A percentile compares a stretch with the other conserved stretches of the same genome.
These are phyloP conservation scores for Globisporangium carolinianum DNA, from an alignment of 352 stramenopile genomes.

Conservation along the genomic window DNA sequence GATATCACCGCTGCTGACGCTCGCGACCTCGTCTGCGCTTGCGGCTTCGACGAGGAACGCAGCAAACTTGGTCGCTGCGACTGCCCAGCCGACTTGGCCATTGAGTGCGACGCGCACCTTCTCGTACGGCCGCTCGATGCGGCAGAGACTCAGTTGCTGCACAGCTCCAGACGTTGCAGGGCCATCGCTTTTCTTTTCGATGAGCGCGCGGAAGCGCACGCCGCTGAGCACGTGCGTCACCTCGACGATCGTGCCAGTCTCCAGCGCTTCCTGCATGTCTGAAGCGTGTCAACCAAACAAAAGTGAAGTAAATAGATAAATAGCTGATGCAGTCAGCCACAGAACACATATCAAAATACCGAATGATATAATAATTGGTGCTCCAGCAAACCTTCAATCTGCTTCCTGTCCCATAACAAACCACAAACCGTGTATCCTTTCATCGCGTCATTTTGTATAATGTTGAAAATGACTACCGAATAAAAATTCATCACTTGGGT, in stretches of 20 bases:
- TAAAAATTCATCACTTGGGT: too few relatives aligned
- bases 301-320: too few relatives aligned
- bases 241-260: constrained; percentile 58
- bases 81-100: constrained; percentile 49
- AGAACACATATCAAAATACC: too few relatives aligned
- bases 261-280: constrained; percentile 8
- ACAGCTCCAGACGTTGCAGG: background rate
- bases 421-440: too few relatives aligned
- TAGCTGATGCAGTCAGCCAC: too few relatives aligned
- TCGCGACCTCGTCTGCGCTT: background rate
- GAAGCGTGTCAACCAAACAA: too few relatives aligned
- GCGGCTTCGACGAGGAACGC: constrained; percentile 49
- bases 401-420: too few relatives aligned
- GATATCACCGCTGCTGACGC: background rate
- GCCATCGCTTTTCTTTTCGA: constrained; percentile 34
- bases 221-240: constrained; percentile 32
- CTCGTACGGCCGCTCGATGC: constrained; percentile 62
- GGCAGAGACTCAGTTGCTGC: constrained; percentile 46
- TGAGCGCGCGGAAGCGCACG: constrained; percentile 38
- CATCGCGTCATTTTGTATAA: too few relatives aligned
- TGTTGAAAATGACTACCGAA: too few relatives aligned
- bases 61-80: constrained; percentile 57
- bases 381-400: too few relatives aligned
- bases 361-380: too few relatives aligned
- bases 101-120: constrained; percentile 76